Conservation (phyloP, 2,329 filamentous ascomycete genomes). For the Aspergillus sp. region DNA sequence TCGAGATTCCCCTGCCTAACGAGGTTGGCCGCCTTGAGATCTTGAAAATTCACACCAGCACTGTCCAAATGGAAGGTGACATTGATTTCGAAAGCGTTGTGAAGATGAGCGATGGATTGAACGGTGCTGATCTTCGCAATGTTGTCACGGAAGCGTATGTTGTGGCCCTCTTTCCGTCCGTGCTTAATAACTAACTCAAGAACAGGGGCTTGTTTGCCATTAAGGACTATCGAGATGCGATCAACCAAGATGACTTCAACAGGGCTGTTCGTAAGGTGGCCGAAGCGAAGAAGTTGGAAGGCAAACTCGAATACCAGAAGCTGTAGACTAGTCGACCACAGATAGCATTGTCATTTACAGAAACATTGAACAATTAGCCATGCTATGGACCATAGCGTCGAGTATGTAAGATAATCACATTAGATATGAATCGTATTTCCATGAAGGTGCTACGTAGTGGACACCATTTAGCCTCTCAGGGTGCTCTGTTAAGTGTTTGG, state of each 20-base stretch:
- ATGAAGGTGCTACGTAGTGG: background rate
- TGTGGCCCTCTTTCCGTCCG: background rate
- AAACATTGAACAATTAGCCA: conserved; percentile 18
- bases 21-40: conserved; percentile 96
- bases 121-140: conserved; percentile 95
- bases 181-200: conserved; percentile 19
- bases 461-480: background rate
- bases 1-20: conserved; percentile 95
- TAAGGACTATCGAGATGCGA: conserved; percentile 93
- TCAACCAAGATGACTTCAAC: conserved; percentile 99
- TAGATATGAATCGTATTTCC: background rate
- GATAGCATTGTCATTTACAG: conserved; percentile 17
- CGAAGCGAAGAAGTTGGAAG: conserved; percentile 96
- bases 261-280: conserved; percentile 97
- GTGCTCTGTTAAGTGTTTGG: background rate
- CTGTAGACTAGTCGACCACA: conserved; percentile 54
- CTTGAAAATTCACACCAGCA: conserved; percentile 90
- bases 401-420: background rate
- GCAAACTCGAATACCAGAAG: conserved; percentile 97
- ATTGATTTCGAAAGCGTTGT: conserved; percentile 99
- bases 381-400: background rate
- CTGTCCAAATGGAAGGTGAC: conserved; percentile 86
- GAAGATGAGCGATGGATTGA: conserved; percentile 99
- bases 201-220: conserved; percentile 88
- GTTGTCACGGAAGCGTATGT: conserved; percentile 97